A percentile compares a stretch with the other conserved stretches of the same genome.
These are phyloP conservation scores for Ajuga chamaepitys DNA, from an alignment of 257 asterid genomes.

Conservation along the genomic window DNA sequence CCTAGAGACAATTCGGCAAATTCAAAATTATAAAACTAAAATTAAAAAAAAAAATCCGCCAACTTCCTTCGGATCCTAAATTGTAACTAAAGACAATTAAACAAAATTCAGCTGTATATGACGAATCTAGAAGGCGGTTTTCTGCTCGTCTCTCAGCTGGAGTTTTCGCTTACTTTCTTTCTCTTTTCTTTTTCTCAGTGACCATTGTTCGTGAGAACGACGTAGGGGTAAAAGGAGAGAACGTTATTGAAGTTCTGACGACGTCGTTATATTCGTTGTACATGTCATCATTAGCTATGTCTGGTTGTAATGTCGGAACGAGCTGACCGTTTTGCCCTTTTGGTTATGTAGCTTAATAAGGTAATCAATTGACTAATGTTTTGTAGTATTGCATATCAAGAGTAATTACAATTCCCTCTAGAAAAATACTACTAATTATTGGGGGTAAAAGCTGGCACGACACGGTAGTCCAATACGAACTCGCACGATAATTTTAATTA, in stretches of 20 bases:
- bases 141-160: conserved; percentile 8
- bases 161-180: conserved; percentile 8
- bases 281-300: conserved; percentile 20
- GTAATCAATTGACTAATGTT: no score
- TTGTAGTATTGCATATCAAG: no score
- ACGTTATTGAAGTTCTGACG: no score
- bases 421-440: no score
- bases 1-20: not conserved
- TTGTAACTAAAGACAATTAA: not conserved
- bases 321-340: conserved; percentile 24
- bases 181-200: not conserved
- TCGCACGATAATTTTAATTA: no score
- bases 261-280: conserved; percentile 23
- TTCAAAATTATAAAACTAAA: not conserved
- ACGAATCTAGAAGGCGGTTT: conserved; percentile 5
- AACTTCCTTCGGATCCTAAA: not conserved
- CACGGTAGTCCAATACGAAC: no score
- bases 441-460: no score
- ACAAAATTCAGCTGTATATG: not conserved
- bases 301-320: conserved; percentile 26
- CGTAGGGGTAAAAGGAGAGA: conserved; percentile 7
- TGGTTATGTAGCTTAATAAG: no score
- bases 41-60: not conserved
- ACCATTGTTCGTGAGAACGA: not conserved
- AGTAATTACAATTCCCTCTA: no score